phyloP scores from a whole-genome alignment of 2,329 filamentous ascomycete species.

The Akanthomyces lecanii region DNA sequence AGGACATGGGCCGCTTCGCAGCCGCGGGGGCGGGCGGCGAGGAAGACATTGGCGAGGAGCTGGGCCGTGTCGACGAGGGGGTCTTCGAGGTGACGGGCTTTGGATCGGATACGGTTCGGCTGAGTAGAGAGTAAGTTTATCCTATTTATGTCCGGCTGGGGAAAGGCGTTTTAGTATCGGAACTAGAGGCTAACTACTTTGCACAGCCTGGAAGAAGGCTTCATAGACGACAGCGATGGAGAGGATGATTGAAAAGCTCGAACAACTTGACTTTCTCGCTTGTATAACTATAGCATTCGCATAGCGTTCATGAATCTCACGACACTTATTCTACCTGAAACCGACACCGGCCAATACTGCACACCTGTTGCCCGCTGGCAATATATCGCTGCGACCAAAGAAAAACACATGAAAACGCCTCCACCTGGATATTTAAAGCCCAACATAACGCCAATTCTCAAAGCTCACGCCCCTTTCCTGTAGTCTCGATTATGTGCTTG shows the following conservation, averaged over 20 bases:
- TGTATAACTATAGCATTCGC: conserved; percentile 13
- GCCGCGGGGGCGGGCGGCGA: conserved; percentile 40
- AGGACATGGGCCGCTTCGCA: conserved; percentile 38
- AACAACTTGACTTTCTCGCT: not conserved
- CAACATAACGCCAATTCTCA: not conserved
- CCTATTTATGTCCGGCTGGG: not conserved
- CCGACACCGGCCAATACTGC: not conserved
- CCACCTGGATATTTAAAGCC: not conserved
- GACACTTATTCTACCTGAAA: conserved; percentile 5
- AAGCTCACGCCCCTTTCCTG: not conserved
- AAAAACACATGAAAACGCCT: not conserved
- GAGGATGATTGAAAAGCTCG: conserved; percentile 21
- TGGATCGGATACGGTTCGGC: conserved; percentile 44
- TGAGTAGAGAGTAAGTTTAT: conserved; percentile 66
- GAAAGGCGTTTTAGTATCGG: not conserved
- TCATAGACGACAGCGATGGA: conserved; percentile 42
- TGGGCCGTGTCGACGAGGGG: conserved; percentile 35
- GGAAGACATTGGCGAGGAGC: conserved; percentile 50
- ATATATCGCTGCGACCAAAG: not conserved
- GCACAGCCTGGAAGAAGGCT: conserved; percentile 37
- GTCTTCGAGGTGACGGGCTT: conserved; percentile 35
- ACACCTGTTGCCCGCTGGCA: not conserved
- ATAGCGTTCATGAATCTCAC: conserved; percentile 16
- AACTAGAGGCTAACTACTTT: not conserved
- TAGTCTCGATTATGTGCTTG: not conserved